Evolutionary conservation across 2,329 filamentous ascomycete genomes (phyloP).

Genomic region (Colletotrichum cordylinicola): DNA sequence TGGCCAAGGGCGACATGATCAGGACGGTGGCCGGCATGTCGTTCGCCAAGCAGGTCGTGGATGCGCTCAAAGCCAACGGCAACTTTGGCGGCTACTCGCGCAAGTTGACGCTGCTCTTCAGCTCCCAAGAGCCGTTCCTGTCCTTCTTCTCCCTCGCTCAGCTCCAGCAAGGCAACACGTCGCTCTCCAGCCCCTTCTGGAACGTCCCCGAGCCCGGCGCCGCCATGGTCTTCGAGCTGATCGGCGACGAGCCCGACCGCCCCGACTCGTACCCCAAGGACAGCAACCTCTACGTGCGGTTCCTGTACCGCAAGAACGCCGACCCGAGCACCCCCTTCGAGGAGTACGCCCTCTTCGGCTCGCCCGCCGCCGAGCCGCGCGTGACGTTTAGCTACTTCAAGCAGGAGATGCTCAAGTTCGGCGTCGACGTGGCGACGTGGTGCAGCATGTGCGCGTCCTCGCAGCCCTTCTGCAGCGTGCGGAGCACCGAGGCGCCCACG

Average conservation of each 20-base stretch:
- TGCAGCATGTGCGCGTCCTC: slow-evolving; percentile 46
- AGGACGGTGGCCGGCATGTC: slow-evolving; percentile 60
- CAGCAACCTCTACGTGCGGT: slow-evolving; percentile 57
- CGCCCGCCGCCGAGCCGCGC: slow-evolving; percentile 32
- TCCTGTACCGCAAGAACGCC: slow-evolving; percentile 59
- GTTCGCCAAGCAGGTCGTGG: slow-evolving; percentile 49
- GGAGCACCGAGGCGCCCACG: neutral
- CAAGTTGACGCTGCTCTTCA: slow-evolving; percentile 60
- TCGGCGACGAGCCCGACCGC: slow-evolving; percentile 32
- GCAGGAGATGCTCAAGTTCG: slow-evolving; percentile 38
- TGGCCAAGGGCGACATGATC: slow-evolving; percentile 41
- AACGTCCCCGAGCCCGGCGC: slow-evolving; percentile 71
- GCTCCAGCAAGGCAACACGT: slow-evolving; percentile 56
- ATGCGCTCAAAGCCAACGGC: slow-evolving; percentile 48
- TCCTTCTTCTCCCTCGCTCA: slow-evolving; percentile 58
- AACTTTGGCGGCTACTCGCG: slow-evolving; percentile 40
- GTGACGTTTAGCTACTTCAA: slow-evolving; percentile 47
- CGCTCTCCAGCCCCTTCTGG: slow-evolving; percentile 42
- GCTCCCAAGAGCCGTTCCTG: slow-evolving; percentile 59
- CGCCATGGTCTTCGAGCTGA: slow-evolving; percentile 75
- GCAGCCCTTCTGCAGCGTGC: slow-evolving; percentile 42
- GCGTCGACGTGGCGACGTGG: slow-evolving; percentile 43
- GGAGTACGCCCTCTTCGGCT: slow-evolving; percentile 46
- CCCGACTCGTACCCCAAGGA: slow-evolving; percentile 31
- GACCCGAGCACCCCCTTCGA: slow-evolving; percentile 37